Conservation (phyloP, 116 monocot genomes). For the Iris pallida region DNA sequence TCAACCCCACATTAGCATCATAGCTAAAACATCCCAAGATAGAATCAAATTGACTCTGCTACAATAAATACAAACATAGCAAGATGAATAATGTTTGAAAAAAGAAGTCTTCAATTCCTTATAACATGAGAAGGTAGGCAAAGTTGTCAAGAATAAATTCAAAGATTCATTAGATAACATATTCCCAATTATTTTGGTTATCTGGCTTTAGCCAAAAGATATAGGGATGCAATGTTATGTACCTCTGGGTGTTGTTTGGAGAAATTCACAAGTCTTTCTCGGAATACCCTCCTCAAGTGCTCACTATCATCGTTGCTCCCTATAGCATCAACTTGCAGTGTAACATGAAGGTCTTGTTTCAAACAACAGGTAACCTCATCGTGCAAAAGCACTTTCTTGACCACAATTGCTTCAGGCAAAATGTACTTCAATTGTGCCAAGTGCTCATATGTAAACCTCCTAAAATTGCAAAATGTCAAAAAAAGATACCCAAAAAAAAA, state of each 20-base stretch:
- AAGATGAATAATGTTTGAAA: no score
- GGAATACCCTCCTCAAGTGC: constrained; percentile 56
- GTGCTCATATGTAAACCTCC: constrained; percentile 74
- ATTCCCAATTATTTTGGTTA: no score
- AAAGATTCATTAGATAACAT: no score
- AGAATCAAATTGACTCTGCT: no score
- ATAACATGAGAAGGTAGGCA: no score
- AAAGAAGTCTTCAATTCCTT: no score
- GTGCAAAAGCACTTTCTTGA: constrained; percentile 66
- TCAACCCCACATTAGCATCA: no score
- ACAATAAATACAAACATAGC: no score
- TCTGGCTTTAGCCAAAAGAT: no score
- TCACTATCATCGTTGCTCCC: constrained; percentile 43
- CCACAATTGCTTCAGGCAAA: constrained; percentile 66
- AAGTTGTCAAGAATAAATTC: no score
- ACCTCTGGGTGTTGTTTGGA: constrained; percentile 71
- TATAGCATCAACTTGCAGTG: constrained; percentile 25
- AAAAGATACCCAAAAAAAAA: neutral
- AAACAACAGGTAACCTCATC: constrained; percentile 75
- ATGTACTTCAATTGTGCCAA: constrained; percentile 76
- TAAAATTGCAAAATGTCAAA: constrained; percentile 12
- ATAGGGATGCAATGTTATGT: constrained; percentile 1
- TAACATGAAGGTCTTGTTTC: constrained; percentile 80
- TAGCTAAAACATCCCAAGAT: no score
- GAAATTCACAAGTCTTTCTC: constrained; percentile 56